Evolutionary conservation across 495 filamentous ascomycete species (phyloP), one percentile per base, ranked within the genome.

Genomic region (Hyaloscypha variabilis): DNA sequence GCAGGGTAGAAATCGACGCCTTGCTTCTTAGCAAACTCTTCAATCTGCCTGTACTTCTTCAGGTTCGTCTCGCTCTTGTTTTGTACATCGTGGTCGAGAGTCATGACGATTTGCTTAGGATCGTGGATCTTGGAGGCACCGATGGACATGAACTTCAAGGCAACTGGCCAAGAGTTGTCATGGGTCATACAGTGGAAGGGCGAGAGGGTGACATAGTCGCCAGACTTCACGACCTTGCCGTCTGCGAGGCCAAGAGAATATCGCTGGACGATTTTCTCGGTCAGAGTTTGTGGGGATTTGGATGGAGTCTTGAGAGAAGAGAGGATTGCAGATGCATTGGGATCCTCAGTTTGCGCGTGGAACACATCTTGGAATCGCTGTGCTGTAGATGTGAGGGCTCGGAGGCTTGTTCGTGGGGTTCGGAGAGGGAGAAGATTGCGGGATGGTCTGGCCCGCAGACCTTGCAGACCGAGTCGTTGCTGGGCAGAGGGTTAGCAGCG

Each of bases 41-140:
- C 91, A 67, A 99, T 97, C 73, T 90, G 87, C 5, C 71, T 67
- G 73, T 97, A 97, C 72, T 97, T 97, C 71, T 88, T 86, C 21
- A 97, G 75, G 75, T 97, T 97, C 62, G 85, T 75, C 53, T 92
- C 90, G 71, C 78, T 87, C 77, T 90, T 91, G 76, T 97, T 97
- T 71, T 96, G 91, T 1, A 97, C 92, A 69, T 98, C 94, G 72
- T 97, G 95, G 75, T 98, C 94, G 8, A 98, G 82, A 0, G 94
- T 91, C 85, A 96, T 90, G 19, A 68, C 68, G 55, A 71, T 65
- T 63, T 75, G 69, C 42, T 56, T 70, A 13, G 64, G 68, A 23
- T 71, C 54, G 34, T 71, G 59, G 49, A 77, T 68, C 54, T 73
- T 68, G 23, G 63, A 61, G 29, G 74, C 74, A 26, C 73, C 73